Base-by-base conservation (phyloP, 345 rosid species). In the Eucalyptus victrix region DNA sequence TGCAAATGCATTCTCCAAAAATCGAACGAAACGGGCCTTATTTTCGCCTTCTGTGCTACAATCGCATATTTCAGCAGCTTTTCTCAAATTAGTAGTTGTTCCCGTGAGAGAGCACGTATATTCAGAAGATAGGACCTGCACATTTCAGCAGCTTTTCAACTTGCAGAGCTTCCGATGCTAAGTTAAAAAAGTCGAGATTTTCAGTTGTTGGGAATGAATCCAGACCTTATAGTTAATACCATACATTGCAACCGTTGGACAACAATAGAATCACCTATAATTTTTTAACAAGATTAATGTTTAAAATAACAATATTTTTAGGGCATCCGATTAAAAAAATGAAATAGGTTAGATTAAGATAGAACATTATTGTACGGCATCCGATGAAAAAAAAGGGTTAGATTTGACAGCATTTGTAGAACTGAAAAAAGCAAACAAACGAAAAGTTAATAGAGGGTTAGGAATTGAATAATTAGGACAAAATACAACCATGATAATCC, bases 21-120 rank as follows among this genome's bases (percentile, higher is more conserved):
- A 2, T 3, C 3, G 1, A 49, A 49, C 3, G 0, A 49, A 49
- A 49, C 0, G 7, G 19, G 3, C 3, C 53, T 50, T n/a, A n/a
- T 12, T 65, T 65, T 65, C 3, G 19, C 10, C 18, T 30, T 14
- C 10, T 0, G 11, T 0, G 15, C 34, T 30, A 7, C 56, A 53
- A 53, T 53, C 24, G 24, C 56, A 53, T 53, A 53, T 53, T 19
- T 53, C 56, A 19, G 9, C 56, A 53, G 56, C 56, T 19, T 53
- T 53, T 65, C 37, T 65, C 37, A 65, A 65, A 14, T 62, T 62
- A 62, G 34, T 3, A 30, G 7, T 62, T 6, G 72, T 30, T 62
- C 72, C 18, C 34, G 72, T 30, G 69, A 62, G 69, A n/a, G 72
- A n/a, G 37, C 76, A 30, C 5, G 37, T 7, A n/a, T 28, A n/a